Evolutionary conservation across 352 stramenopile species (phyloP), one percentile per base, ranked within the genome.

Genomic region (Peronosclerospora sorghi): DNA sequence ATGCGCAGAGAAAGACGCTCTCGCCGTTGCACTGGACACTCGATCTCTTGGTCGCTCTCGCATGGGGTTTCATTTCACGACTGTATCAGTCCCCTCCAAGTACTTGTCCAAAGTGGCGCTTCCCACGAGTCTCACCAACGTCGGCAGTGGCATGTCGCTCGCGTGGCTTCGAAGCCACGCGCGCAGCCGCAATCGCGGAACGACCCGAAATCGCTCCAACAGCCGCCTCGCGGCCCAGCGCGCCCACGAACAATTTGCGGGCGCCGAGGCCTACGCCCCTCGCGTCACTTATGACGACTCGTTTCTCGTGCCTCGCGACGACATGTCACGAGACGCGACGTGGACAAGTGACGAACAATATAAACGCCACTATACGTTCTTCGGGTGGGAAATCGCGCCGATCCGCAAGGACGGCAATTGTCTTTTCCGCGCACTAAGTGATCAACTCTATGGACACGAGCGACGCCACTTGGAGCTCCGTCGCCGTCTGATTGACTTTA

Each of bases 381-480:
- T 70, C 32, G 41, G 55, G 2, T 81, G 68, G 68, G 24, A 48
- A 30, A 43, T 81, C 23, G 45, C 51, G 5, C 8, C 35, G 17
- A 75, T 65, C 28, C 50, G 55, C 18, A 63, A 69, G 24, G 68
- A 81, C 32, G 68, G 68, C 50, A 81, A 76, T 37, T 78, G 68
- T 46, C 56, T 81, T 42, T 81, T 81, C 43, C 65, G 68, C 29
- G 60, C 65, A 9, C 56, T 81, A n/a, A 81, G 68, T 35, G 65
- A 81, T 27, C 68, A 81, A 48, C 63, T 81, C 43, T 81, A 76
- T 47, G 60, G 55, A 23, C 57, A 59, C 26, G 62, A 78, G 39
- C 40, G 45, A 8, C 61, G 59, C 18, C 65, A 81, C 48, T 37
- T 59, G 15, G 66, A 78, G 40, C 41, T 81, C 15, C 68, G 68